phyloP scores from a whole-genome alignment of 2,329 filamentous ascomycete genomes.

The Aspergillus terreus region DNA sequence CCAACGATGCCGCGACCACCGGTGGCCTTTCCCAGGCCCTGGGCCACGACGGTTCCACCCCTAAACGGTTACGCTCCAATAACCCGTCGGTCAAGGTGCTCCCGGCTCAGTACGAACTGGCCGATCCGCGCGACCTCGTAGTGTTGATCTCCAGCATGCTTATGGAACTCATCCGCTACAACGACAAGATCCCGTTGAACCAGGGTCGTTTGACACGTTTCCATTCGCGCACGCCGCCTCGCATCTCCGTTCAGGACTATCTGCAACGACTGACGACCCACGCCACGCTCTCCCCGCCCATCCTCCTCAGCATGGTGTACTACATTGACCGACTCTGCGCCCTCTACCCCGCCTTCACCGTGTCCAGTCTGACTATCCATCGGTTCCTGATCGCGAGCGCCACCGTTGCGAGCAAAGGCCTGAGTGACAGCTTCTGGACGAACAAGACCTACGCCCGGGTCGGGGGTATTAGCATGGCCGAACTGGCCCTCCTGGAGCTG shows the following conservation, averaged over 20 bases:
- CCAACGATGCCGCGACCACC: conserved; percentile 21
- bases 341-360: conserved; percentile 89
- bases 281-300: conserved; percentile 85
- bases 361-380: conserved; percentile 93
- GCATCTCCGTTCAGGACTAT: conserved; percentile 92
- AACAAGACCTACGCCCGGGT: conserved; percentile 95
- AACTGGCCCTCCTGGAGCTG: conserved; percentile 85
- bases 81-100: conserved; percentile 50
- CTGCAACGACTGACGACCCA: conserved; percentile 88
- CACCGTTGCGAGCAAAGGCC: conserved; percentile 90
- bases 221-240: conserved; percentile 84
- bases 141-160: conserved; percentile 92
- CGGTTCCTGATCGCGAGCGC: conserved; percentile 94
- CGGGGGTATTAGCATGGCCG: conserved; percentile 83
- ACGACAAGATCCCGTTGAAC: conserved; percentile 80
- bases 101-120: conserved; percentile 73
- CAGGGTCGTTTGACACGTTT: conserved; percentile 88
- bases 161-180: conserved; percentile 87
- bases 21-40: conserved; percentile 18
- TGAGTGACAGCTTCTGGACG: conserved; percentile 97
- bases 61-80: conserved; percentile 47
- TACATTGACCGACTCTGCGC: conserved; percentile 95
- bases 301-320: conserved; percentile 97
- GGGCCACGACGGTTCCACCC: conserved; percentile 29
- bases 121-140: conserved; percentile 80